Evolutionary conservation across 352 stramenopile species (phyloP).

Genomic region (Phytophthora lateralis): DNA sequence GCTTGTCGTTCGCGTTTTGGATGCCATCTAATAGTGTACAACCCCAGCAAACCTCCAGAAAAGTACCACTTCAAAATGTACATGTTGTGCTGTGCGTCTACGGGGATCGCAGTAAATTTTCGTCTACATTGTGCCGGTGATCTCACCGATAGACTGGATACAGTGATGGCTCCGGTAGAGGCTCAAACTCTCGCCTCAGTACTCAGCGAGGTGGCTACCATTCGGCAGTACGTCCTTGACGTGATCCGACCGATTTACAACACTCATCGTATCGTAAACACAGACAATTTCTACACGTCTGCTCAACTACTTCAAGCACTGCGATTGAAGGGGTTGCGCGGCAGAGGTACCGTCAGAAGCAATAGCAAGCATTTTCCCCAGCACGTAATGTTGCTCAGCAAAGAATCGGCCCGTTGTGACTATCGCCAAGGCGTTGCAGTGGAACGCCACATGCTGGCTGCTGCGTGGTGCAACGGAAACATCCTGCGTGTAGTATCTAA

Average conservation of each 20-base stretch:
- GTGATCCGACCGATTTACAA: conserved; percentile 23
- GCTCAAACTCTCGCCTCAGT: too few relatives aligned
- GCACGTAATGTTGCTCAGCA: conserved; percentile 19
- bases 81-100: conserved; percentile 33
- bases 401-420: conserved; percentile 16
- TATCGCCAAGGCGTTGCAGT: conserved; percentile 18
- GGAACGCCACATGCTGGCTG: conserved; percentile 23
- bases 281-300: conserved; percentile 43
- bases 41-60: conserved; percentile 30
- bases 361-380: conserved; percentile 33
- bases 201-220: not conserved
- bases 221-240: conserved; percentile 29
- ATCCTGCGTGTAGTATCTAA: conserved; percentile 31
- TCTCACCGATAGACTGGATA: too few relatives aligned
- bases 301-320: conserved; percentile 33
- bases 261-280: too few relatives aligned
- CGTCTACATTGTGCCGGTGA: conserved; percentile 28
- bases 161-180: too few relatives aligned
- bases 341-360: conserved; percentile 16
- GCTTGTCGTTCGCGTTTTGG: conserved; percentile 28
- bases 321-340: conserved; percentile 23
- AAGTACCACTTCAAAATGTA: conserved; percentile 46
- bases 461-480: conserved; percentile 30
- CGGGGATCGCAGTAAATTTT: conserved; percentile 33
- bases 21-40: conserved; percentile 33